phyloP scores from a whole-genome alignment of 1,284 basidiomycete genomes.

The Ceratobasidium theobromae region DNA sequence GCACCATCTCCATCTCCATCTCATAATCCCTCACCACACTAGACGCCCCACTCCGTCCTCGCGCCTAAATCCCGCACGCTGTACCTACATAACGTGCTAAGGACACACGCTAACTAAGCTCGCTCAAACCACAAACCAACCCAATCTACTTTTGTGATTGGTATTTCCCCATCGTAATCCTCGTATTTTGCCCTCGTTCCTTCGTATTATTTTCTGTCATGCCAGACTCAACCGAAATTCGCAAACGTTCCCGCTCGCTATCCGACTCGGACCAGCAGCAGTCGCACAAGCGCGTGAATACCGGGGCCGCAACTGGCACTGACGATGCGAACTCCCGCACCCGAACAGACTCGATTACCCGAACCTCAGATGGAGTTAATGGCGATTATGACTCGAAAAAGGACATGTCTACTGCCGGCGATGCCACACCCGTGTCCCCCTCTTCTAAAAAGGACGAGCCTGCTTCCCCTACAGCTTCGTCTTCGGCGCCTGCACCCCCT shows the following conservation, averaged over 20 bases:
- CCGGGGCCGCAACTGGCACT: slow-evolving; percentile 61
- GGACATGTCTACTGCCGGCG: slow-evolving; percentile 41
- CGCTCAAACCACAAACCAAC: slow-evolving; percentile 9
- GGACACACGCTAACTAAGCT: slow-evolving; percentile 26
- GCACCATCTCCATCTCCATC: slow-evolving; percentile 23
- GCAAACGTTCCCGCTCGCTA: slow-evolving; percentile 79
- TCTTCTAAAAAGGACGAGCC: slow-evolving; percentile 26
- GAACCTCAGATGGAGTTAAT: slow-evolving; percentile 35
- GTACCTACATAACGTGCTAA: slow-evolving; percentile 22
- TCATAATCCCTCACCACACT: slow-evolving; percentile 21
- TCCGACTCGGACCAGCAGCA: slow-evolving; percentile 78
- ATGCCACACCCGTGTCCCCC: slow-evolving; percentile 28
- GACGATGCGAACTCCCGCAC: slow-evolving; percentile 47
- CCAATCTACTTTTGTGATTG: slow-evolving; percentile 23
- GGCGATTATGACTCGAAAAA: slow-evolving; percentile 43
- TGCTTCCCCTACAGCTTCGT: slow-evolving; percentile 43
- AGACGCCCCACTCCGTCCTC: slow-evolving; percentile 3
- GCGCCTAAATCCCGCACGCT: slow-evolving; percentile 12
- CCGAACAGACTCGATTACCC: slow-evolving; percentile 27
- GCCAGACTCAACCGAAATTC: slow-evolving; percentile 29
- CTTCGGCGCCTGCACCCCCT: slow-evolving; percentile 48
- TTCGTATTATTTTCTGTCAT: slow-evolving; percentile 16
- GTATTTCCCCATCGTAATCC: not conserved
- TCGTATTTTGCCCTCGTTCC: not conserved
- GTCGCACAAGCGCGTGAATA: slow-evolving; percentile 78